These are phyloP conservation scores for Rhizophagus prolifer DNA, from an alignment of 192 early-diverging fungal genomes.

Conservation along the genomic window DNA sequence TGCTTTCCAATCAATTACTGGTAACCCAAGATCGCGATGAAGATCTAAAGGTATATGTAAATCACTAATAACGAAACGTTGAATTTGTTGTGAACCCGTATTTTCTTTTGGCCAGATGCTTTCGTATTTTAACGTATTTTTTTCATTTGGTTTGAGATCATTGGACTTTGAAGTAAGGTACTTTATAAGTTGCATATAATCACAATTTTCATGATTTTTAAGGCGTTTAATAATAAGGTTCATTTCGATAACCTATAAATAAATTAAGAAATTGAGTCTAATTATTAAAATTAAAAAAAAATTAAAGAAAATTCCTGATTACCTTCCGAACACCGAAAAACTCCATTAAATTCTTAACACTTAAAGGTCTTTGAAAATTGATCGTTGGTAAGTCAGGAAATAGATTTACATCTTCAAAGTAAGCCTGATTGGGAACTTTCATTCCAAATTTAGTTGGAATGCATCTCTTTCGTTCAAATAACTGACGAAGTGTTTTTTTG, in stretches of 20 bases:
- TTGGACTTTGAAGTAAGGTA: conserved; percentile 63
- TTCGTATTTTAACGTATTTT: conserved; percentile 56
- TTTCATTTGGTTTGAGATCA: conserved; percentile 62
- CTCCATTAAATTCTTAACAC: conserved; percentile 57
- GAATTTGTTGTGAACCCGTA: conserved; percentile 30
- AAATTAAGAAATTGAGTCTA: not conserved
- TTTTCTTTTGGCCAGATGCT: conserved; percentile 64
- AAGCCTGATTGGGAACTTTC: conserved; percentile 64
- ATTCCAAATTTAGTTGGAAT: conserved; percentile 76
- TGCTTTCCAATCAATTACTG: conserved; percentile 67
- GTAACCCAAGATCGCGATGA: conserved; percentile 58
- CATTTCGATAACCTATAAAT: conserved; percentile 68
- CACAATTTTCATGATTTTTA: conserved; percentile 71
- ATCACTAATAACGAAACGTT: conserved; percentile 47
- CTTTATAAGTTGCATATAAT: conserved; percentile 79
- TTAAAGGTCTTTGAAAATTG: conserved; percentile 42
- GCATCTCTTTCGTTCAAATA: conserved; percentile 51
- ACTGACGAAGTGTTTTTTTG: conserved; percentile 32
- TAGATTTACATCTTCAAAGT: conserved; percentile 76
- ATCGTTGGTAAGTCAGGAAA: conserved; percentile 83
- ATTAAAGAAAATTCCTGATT: not conserved
- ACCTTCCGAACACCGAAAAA: conserved; percentile 79
- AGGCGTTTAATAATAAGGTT: conserved; percentile 82
- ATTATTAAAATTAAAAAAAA: too few species aligned
- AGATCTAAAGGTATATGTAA: conserved; percentile 68